These are phyloP conservation scores for Eutrema japonicum DNA, from an alignment of 345 rosid species.

Conservation along the genomic window DNA sequence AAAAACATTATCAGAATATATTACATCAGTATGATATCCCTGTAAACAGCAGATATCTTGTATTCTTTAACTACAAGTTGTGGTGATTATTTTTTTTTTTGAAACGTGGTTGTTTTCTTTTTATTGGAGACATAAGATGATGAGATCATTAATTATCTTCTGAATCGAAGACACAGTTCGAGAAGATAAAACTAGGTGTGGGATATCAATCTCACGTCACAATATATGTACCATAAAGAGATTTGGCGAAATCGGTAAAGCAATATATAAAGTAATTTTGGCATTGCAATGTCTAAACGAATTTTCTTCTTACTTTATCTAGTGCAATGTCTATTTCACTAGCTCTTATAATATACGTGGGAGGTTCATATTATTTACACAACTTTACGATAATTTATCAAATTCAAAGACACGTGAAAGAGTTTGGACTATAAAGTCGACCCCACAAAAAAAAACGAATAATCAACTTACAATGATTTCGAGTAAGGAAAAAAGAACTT, in stretches of 20 bases:
- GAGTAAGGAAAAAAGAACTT: conserved; percentile 1
- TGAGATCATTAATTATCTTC: conserved; percentile 19
- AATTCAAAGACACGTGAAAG: conserved; percentile 44
- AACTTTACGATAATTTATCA: conserved; percentile 10
- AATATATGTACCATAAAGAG: conserved; percentile 31
- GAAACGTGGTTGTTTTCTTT: conserved; percentile 20
- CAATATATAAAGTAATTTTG: conserved; percentile 22
- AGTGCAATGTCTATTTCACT: conserved; percentile 38
- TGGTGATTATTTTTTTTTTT: not conserved
- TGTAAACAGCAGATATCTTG: not conserved
- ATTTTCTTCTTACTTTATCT: conserved; percentile 24
- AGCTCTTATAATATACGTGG: conserved; percentile 32
- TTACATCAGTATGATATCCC: no score
- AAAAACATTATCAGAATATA: no score
- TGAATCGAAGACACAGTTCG: conserved; percentile 33
- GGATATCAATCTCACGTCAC: conserved; percentile 4
- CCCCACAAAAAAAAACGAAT: conserved; percentile 24
- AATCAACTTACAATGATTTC: conserved; percentile 36
- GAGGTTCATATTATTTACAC: conserved; percentile 23
- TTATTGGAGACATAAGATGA: not conserved
- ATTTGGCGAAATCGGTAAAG: conserved; percentile 9
- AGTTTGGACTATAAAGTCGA: conserved; percentile 31
- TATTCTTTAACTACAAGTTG: conserved; percentile 3
- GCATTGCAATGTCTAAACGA: conserved; percentile 35
- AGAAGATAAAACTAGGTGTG: conserved; percentile 32